Base-by-base conservation (phyloP, 441 rosid genomes). In the Arabidopsis lyrata region DNA sequence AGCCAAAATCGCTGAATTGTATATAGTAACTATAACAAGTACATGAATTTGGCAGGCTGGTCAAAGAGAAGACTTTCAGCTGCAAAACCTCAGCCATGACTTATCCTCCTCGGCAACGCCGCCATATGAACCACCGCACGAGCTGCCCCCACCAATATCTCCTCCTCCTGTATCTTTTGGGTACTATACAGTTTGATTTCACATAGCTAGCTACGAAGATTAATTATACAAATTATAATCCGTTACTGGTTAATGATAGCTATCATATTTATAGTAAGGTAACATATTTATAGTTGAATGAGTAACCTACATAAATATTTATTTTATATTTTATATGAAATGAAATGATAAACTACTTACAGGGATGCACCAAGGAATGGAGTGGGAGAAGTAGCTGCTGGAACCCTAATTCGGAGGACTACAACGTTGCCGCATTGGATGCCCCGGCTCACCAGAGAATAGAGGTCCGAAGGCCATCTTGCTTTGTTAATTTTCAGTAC, bases 391-490 rank as follows among this genome's bases (percentile, higher is more conserved):
- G 60, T 31, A 47, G 16, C 53, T 57, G 41, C 24, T 5, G 50
- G 35, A 50, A 65, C 55, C 44, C 35, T 77, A 39, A 32, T 5
- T 44, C 68, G 27, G 16, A 44, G 34, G 4, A 10, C 68, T 32
- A 39, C 76, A 48, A 64, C 63, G 18, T 56, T 77, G 66, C 80
- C 80, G 8, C 76, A 77, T 52, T 77, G 80, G 76, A 77, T 77
- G 80, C 63, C 63, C 7, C 49, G 72, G 31, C 57, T 65, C 16
- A 47, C 48, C 5, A 41, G 47, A 48, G 67, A 63, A 24, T 76
- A 76, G 67, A 39, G 42, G 8, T 32, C 29, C 1, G 4, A 70
- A 39, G 15, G 27, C 36, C 44, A 14, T 39, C 38, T 38, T 20
- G 66, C 32, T 70, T 63, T 69, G 36, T 55, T 35, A 71, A 10